phyloP scores from a whole-genome alignment of 202 grass and related monocot genomes.

The Carex sylvatica region DNA sequence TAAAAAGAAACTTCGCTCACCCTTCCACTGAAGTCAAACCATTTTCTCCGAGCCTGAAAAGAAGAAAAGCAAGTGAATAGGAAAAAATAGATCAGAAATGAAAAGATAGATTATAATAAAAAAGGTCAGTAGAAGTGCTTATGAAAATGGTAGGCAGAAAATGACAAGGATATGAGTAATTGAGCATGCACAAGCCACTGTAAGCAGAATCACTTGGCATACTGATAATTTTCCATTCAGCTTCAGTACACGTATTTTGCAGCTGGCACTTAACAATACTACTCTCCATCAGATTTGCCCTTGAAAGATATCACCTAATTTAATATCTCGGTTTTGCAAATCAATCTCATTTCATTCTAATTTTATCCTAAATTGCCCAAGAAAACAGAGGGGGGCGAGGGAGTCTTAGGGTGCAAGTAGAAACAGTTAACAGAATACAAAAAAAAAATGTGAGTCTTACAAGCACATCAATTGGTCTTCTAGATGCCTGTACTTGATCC shows the following conservation, averaged over 20 bases:
- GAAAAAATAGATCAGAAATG: neutral
- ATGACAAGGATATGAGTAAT: constrained; percentile 1
- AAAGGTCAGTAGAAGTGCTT: neutral
- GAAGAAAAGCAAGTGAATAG: neutral
- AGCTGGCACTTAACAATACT: neutral
- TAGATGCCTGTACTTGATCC: constrained; percentile 34
- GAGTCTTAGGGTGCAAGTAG: neutral
- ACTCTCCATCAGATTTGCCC: neutral
- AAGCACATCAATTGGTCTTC: constrained; percentile 41
- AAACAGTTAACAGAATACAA: neutral
- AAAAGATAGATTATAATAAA: neutral
- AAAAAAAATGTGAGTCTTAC: neutral
- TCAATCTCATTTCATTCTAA: neutral
- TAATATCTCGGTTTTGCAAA: neutral
- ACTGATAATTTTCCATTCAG: neutral
- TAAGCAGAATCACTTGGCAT: neutral
- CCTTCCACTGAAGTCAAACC: constrained; percentile 11
- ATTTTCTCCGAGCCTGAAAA: constrained; percentile 8
- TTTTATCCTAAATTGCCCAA: neutral
- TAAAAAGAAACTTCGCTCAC: constrained; percentile 4
- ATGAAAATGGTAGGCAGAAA: neutral
- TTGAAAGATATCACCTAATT: neutral
- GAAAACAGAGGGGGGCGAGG: neutral
- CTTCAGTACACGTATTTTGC: neutral
- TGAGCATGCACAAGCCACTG: neutral